Base-by-base conservation (phyloP, 306 rosid genomes). In the Malus orientalis region DNA sequence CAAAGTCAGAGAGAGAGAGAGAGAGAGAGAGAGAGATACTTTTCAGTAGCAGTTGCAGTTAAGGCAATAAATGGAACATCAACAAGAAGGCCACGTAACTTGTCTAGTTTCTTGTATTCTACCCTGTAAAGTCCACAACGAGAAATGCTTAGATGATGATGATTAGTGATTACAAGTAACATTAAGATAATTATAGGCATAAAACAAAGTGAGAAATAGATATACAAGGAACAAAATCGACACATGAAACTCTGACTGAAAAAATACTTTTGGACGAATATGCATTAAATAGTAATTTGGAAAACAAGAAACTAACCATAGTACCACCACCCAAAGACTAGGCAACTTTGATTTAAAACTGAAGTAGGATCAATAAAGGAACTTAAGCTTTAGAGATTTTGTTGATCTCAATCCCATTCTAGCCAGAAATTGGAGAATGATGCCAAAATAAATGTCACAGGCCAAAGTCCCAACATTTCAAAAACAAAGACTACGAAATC, bases 11-110 rank as follows among this genome's bases (percentile, higher is more conserved):
- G 40, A 76, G 67, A 59, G 74, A 63, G 78, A 80, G 70, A 59
- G 74, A 63, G 78, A 80, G 70, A 55, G 74, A 67, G 80, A 78
- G 76, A 66, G 53, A 78, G 84, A 76, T 84, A 93, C 98, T 84
- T 93, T 82, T 89, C 89, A 36, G 97, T 89, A 75, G 98, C 98
- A 79, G 98, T 93, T 20, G 98, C 98, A 62, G 98, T 93, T 69
- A 93, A 81, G 80, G 88, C 98, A 81, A 93, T 85, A 88, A 89
- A 93, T 66, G 98, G 97, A 77, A 93, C 96, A 80, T 84, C 89
- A 58, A 67, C 54, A 60, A 93, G 91, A 87, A 91, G 70, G 75
- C 78, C 74, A 10, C 98, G 97, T 72, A 93, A 81, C 80, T 83
- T 88, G 89, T 88, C 92, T 74, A 93, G 75, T 23, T 77, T 84